Conservation (phyloP, 2,329 filamentous ascomycete species). For the Pseudopyricularia javanii region DNA sequence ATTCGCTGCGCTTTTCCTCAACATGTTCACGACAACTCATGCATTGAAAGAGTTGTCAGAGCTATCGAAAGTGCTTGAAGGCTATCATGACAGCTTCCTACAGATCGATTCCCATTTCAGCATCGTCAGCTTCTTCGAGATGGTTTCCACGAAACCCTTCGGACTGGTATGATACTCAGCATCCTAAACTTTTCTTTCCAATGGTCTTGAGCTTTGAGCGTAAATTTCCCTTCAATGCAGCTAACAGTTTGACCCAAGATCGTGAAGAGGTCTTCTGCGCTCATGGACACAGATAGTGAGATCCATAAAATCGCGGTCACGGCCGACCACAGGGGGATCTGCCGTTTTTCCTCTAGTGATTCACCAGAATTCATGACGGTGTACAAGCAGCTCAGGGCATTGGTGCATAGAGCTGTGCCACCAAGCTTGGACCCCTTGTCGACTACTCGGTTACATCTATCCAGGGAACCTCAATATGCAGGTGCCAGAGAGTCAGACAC, state of each 20-base stretch:
- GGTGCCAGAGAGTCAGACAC: no score
- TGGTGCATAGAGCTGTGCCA: not conserved
- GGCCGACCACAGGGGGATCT: not conserved
- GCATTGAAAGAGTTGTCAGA: not conserved
- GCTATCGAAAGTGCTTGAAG: not conserved
- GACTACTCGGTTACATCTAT: no score
- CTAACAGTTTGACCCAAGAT: no score
- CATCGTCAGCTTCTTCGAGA: not conserved
- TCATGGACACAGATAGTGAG: not conserved
- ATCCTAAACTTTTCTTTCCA: no score
- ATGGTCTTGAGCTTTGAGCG: no score
- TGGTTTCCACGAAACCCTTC: not conserved
- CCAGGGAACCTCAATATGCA: no score
- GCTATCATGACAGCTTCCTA: not conserved
- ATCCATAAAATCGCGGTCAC: not conserved
- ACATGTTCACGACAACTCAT: no score
- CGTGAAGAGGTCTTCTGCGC: not conserved
- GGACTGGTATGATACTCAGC: not conserved
- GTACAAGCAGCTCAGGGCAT: not conserved
- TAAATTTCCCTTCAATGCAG: no score
- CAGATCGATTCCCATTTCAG: not conserved
- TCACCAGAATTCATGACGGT: not conserved
- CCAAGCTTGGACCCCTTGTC: no score
- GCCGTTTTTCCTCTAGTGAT: not conserved
- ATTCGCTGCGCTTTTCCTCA: no score